These are phyloP conservation scores for Protea cynaroides DNA, from an alignment of 164 flowering plant species.

Conservation along the genomic window DNA sequence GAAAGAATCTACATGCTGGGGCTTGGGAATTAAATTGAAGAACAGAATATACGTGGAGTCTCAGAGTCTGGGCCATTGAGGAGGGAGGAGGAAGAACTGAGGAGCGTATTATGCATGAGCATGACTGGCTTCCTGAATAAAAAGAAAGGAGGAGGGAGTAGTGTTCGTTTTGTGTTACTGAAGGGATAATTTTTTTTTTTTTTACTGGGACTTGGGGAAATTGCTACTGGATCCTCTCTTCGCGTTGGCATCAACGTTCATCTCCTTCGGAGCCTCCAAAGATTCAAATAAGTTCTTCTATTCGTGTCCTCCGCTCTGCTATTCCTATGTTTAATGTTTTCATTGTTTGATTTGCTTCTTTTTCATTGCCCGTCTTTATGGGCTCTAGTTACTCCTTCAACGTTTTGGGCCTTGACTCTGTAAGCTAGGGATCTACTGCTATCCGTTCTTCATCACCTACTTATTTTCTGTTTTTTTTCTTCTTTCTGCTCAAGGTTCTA, in stretches of 20 bases:
- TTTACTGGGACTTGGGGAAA: too few species aligned
- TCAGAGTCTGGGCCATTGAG: too few species aligned
- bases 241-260: slow-evolving; percentile 9
- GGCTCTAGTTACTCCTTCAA: slow-evolving; percentile 7
- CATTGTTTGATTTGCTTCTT: not conserved
- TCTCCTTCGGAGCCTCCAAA: slow-evolving; percentile 12
- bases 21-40: too few species aligned
- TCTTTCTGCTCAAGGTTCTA: not conserved
- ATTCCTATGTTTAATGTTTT: not conserved
- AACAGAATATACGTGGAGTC: too few species aligned
- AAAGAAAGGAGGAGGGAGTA: too few species aligned
- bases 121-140: too few species aligned
- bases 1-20: too few species aligned
- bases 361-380: slow-evolving; percentile 8
- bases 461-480: not conserved
- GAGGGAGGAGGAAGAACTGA: too few species aligned
- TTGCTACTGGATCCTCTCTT: not conserved
- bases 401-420: slow-evolving; percentile 4
- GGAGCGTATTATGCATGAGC: too few species aligned
- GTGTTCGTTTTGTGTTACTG: too few species aligned
- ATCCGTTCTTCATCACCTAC: not conserved
- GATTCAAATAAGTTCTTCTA: not conserved
- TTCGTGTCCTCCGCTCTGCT: not conserved
- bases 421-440: slow-evolving; percentile 6
- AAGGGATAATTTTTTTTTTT: too few species aligned